phyloP scores from a whole-genome alignment of 768 basidiomycete species.

The Amanita rubescens region DNA sequence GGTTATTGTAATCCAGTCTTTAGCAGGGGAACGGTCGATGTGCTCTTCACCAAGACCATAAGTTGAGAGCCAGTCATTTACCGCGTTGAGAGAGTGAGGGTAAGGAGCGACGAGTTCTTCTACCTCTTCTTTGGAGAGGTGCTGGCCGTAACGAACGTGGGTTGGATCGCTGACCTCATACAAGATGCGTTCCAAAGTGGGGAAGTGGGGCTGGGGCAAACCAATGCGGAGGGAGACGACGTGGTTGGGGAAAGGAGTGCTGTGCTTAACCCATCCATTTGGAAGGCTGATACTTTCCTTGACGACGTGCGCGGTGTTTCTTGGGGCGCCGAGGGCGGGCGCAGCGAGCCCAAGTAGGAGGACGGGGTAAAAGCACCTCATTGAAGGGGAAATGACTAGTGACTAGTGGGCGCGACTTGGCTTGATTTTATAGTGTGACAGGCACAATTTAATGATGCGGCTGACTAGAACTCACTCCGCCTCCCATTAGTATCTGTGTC shows the following conservation, averaged over 20 bases:
- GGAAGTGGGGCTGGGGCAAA: conserved; percentile 46
- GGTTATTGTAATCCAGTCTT: conserved; percentile 60
- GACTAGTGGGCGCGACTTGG: too few relatives aligned
- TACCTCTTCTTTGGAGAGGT: conserved; percentile 59
- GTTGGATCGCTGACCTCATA: conserved; percentile 52
- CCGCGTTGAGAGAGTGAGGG: conserved; percentile 40
- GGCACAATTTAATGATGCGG: too few relatives aligned
- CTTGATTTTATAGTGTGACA: too few relatives aligned
- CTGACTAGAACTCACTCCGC: too few relatives aligned
- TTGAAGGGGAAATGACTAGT: neutral
- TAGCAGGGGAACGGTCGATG: conserved; percentile 49
- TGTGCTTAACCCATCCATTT: conserved; percentile 37
- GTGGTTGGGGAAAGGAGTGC: conserved; percentile 36
- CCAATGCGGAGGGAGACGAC: conserved; percentile 51
- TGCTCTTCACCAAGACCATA: conserved; percentile 45
- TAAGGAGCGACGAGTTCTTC: conserved; percentile 55
- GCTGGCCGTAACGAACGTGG: conserved; percentile 45
- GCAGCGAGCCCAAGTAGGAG: conserved; percentile 13
- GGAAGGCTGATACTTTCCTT: conserved; percentile 39
- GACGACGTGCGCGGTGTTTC: conserved; percentile 21
- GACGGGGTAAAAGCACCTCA: conserved; percentile 4
- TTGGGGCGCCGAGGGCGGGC: conserved; percentile 13
- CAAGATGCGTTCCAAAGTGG: conserved; percentile 40
- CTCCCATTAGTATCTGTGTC: too few relatives aligned
- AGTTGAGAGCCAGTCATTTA: conserved; percentile 54